These are phyloP conservation scores for Nakaseomyces kungkrabaensis DNA, from an alignment of 1,139 yeast species.

Conservation along the genomic window DNA sequence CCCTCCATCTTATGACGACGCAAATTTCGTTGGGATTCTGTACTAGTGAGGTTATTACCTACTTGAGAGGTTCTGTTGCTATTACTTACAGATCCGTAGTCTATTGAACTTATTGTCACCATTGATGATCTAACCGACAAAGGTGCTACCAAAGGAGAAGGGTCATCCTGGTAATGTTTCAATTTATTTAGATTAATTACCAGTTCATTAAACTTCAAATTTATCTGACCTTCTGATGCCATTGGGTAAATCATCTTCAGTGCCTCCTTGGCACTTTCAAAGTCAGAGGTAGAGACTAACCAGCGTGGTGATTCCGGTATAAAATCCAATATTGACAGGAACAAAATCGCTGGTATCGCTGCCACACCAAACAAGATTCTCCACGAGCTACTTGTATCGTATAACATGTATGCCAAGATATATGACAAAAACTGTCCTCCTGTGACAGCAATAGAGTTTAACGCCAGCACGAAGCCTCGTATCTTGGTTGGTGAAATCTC, in stretches of 20 bases:
- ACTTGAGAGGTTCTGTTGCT: not conserved
- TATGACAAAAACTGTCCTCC: slow-evolving; percentile 39
- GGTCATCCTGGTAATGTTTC: slow-evolving; percentile 2
- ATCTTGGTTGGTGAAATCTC: slow-evolving; percentile 35
- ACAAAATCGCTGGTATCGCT: slow-evolving; percentile 34
- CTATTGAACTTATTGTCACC: not conserved
- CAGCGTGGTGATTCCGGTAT: slow-evolving; percentile 57
- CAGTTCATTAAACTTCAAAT: slow-evolving; percentile 25
- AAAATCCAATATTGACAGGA: slow-evolving; percentile 31
- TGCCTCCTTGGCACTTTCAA: slow-evolving; percentile 34
- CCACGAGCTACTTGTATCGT: slow-evolving; percentile 31
- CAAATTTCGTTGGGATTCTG: slow-evolving; percentile 1
- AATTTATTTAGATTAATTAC: slow-evolving; percentile 16
- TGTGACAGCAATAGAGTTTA: slow-evolving; percentile 37
- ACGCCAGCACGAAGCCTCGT: slow-evolving; percentile 33
- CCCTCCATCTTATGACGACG: slow-evolving; percentile 20
- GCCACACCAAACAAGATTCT: slow-evolving; percentile 34
- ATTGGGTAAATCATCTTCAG: slow-evolving; percentile 32
- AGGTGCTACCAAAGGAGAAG: not conserved
- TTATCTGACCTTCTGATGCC: slow-evolving; percentile 28
- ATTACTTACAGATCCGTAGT: not conserved
- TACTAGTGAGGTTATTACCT: not conserved
- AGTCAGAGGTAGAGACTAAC: slow-evolving; percentile 35
- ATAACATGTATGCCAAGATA: slow-evolving; percentile 28
- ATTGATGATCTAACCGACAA: not conserved